A percentile compares a stretch with the other conserved stretches of the same genome.
phyloP scores from a whole-genome alignment of 352 stramenopile genomes.

The Blastocystis sp. region DNA sequence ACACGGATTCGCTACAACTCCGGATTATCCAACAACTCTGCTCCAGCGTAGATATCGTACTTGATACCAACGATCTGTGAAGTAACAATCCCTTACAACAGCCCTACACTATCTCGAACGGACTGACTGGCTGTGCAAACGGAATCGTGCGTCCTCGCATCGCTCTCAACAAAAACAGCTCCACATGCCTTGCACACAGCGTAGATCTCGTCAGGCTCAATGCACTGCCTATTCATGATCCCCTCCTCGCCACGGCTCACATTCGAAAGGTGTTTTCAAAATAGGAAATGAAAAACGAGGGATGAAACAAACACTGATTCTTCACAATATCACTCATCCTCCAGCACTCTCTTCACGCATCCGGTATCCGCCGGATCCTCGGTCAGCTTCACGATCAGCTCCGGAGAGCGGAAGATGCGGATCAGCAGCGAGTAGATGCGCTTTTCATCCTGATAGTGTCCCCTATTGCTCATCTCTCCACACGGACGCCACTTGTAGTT shows the following conservation, averaged over 20 bases:
- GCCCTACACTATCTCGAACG: neutral
- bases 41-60: slow-evolving; percentile 47
- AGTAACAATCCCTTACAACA: neutral
- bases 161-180: neutral
- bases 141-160: neutral
- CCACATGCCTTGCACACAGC: slow-evolving; percentile 34
- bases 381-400: slow-evolving; percentile 53
- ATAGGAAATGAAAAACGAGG: neutral
- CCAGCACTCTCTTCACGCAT: slow-evolving; percentile 7
- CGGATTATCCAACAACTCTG: neutral
- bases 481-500: neutral
- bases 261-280: neutral
- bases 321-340: slow-evolving; percentile 34
- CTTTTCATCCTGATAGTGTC: slow-evolving; percentile 47
- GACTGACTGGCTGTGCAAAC: neutral
- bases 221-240: neutral
- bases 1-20: neutral
- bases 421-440: slow-evolving; percentile 29
- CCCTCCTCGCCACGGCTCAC: neutral
- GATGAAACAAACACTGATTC: neutral
- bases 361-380: neutral
- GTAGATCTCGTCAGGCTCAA: slow-evolving; percentile 30
- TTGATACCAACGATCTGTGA: slow-evolving; percentile 17
- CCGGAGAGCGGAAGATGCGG: slow-evolving; percentile 49
- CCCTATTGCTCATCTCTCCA: neutral